A percentile compares a stretch with the other conserved stretches of the same genome.
These are phyloP conservation scores for Boletus coccyginus DNA, from an alignment of 768 basidiomycete species.

Conservation along the genomic window DNA sequence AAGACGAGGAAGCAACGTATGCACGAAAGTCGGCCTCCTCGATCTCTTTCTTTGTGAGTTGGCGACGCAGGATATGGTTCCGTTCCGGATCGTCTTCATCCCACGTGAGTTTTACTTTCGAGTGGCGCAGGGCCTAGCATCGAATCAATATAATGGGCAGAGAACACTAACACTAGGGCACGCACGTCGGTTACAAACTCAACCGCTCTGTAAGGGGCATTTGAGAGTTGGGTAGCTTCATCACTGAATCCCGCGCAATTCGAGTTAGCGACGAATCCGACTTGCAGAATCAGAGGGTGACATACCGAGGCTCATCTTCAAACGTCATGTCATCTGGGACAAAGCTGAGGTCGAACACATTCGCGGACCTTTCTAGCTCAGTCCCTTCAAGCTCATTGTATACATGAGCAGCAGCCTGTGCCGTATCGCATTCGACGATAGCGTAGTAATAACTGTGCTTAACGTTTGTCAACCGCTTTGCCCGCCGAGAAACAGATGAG, in stretches of 20 bases:
- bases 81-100: conserved; percentile 96
- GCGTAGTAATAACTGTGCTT: conserved; percentile 88
- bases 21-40: conserved; percentile 89
- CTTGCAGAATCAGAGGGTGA: background rate
- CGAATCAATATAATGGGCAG: background rate
- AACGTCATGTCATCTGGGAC: conserved; percentile 90
- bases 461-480: conserved; percentile 4
- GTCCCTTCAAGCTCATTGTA: conserved; percentile 89
- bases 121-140: conserved; percentile 87
- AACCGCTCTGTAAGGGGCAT: conserved; percentile 62
- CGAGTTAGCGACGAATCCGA: background rate
- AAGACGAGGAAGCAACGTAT: conserved; percentile 70
- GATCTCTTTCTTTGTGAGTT: conserved; percentile 78
- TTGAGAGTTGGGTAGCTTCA: conserved; percentile 69
- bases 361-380: conserved; percentile 95
- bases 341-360: conserved; percentile 92
- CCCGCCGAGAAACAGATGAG: background rate
- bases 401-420: conserved; percentile 73
- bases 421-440: conserved; percentile 82
- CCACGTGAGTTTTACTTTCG: conserved; percentile 98
- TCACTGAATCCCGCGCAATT: conserved; percentile 50
- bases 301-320: conserved; percentile 71
- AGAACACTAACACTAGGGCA: background rate
- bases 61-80: conserved; percentile 72
- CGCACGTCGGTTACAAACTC: conserved; percentile 93